These are phyloP conservation scores for Rhodotorula diobovata DNA, from an alignment of 768 basidiomycete genomes.

Conservation along the genomic window DNA sequence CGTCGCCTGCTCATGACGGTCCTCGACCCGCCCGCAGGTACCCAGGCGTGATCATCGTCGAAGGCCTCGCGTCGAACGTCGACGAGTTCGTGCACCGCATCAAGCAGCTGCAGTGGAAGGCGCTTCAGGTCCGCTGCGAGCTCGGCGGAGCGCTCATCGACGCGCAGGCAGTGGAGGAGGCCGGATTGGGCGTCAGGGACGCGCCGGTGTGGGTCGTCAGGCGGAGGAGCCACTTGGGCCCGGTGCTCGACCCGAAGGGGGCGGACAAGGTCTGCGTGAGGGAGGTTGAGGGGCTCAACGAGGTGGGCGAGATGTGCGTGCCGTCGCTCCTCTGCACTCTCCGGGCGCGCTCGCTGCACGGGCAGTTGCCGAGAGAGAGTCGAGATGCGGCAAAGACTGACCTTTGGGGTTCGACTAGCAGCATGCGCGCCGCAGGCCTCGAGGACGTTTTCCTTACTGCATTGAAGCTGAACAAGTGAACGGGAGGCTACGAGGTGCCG, in stretches of 20 bases:
- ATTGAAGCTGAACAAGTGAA: constrained; percentile 33
- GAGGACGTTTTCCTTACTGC: constrained; percentile 35
- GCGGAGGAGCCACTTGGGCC: constrained; percentile 1
- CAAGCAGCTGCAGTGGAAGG: constrained; percentile 41
- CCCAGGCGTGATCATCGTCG: constrained; percentile 37
- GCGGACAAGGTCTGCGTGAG: constrained; percentile 21
- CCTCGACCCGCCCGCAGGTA: constrained; percentile 10
- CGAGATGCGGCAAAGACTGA: not conserved
- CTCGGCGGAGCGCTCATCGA: constrained; percentile 1
- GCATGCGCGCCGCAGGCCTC: constrained; percentile 31
- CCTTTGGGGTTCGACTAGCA: not conserved
- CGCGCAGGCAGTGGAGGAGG: not conserved
- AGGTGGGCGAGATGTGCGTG: constrained; percentile 35
- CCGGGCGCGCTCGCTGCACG: too few species aligned
- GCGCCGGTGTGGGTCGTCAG: constrained; percentile 17
- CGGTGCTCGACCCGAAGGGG: not conserved
- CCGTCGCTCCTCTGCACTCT: not conserved
- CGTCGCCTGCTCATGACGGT: not conserved
- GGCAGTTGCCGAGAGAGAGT: not conserved
- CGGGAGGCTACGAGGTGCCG: not conserved
- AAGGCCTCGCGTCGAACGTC: constrained; percentile 20
- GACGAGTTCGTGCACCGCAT: constrained; percentile 36
- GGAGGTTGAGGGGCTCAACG: constrained; percentile 37
- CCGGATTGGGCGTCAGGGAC: not conserved
- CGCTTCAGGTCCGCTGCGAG: constrained; percentile 39